phyloP scores from a whole-genome alignment of 176 grass and related monocot genomes.

The Cenchrus fungigraminus region DNA sequence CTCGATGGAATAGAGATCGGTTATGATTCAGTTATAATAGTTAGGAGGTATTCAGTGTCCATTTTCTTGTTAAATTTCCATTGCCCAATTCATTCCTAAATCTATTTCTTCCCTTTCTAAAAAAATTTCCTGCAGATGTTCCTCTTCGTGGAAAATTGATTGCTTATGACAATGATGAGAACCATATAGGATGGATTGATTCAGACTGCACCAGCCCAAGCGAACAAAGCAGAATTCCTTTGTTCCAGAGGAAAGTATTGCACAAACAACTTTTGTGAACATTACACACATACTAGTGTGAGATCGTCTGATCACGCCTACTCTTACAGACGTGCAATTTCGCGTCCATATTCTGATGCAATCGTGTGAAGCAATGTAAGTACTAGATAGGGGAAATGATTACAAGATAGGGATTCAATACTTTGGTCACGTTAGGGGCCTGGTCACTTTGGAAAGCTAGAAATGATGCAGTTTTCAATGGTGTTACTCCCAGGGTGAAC shows the following conservation, averaged over 20 bases:
- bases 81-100: slow-evolving; percentile 12
- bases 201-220: slow-evolving; percentile 64
- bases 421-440: too few relatives aligned
- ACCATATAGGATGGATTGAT: slow-evolving; percentile 70
- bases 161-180: slow-evolving; percentile 75
- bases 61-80: slow-evolving; percentile 19
- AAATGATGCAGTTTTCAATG: too few relatives aligned
- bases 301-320: not conserved
- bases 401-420: not conserved
- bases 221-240: slow-evolving; percentile 55
- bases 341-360: slow-evolving; percentile 13
- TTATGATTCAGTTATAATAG: slow-evolving; percentile 66
- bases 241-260: slow-evolving; percentile 53
- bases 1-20: slow-evolving; percentile 67
- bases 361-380: slow-evolving; percentile 32
- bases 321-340: slow-evolving; percentile 35
- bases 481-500: too few relatives aligned
- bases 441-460: too few relatives aligned
- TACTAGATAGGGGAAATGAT: slow-evolving; percentile 12
- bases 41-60: slow-evolving; percentile 69
- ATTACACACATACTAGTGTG: slow-evolving; percentile 7
- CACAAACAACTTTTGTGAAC: slow-evolving; percentile 37
- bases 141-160: slow-evolving; percentile 86
- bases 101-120: not conserved
- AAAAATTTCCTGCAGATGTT: slow-evolving; percentile 52